phyloP scores from a whole-genome alignment of 1,139 yeast species.

The Magnusiomyces paraingens region DNA sequence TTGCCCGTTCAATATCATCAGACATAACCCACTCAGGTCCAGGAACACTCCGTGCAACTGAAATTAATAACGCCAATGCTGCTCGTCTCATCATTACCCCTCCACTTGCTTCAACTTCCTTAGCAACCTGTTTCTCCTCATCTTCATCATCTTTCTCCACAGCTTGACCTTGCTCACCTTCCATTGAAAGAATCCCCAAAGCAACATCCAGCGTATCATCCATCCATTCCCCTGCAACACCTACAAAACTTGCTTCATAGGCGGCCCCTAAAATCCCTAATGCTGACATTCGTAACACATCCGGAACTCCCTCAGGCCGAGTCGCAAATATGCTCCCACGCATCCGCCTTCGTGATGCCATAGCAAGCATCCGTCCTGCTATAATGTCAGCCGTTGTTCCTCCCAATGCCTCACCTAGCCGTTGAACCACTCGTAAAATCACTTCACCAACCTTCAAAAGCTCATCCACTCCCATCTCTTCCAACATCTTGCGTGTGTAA shows the following conservation, averaged over 20 bases:
- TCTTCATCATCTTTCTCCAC: background rate
- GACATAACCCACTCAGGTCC: background rate
- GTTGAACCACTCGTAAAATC: slow-evolving; percentile 50
- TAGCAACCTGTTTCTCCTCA: background rate
- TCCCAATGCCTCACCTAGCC: slow-evolving; percentile 42
- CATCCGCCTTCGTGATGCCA: slow-evolving; percentile 35
- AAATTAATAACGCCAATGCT: slow-evolving; percentile 64
- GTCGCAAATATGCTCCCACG: slow-evolving; percentile 31
- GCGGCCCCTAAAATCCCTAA: slow-evolving; percentile 68
- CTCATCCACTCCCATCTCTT: slow-evolving; percentile 45
- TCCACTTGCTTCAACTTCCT: background rate
- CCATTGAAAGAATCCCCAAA: slow-evolving; percentile 60
- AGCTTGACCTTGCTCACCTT: slow-evolving; percentile 34
- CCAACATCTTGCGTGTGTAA: background rate
- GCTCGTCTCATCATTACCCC: slow-evolving; percentile 54
- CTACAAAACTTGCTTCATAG: slow-evolving; percentile 54
- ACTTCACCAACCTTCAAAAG: slow-evolving; percentile 77
- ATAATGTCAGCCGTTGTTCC: slow-evolving; percentile 38
- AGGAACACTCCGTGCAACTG: slow-evolving; percentile 39
- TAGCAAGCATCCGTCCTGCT: slow-evolving; percentile 16
- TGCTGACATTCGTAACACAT: slow-evolving; percentile 72
- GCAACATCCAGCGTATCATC: slow-evolving; percentile 65
- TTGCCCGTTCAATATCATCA: background rate
- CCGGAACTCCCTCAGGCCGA: slow-evolving; percentile 39
- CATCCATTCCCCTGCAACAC: slow-evolving; percentile 41